phyloP scores from a whole-genome alignment of 208 protist species.

The Leptomonas seymouri region DNA sequence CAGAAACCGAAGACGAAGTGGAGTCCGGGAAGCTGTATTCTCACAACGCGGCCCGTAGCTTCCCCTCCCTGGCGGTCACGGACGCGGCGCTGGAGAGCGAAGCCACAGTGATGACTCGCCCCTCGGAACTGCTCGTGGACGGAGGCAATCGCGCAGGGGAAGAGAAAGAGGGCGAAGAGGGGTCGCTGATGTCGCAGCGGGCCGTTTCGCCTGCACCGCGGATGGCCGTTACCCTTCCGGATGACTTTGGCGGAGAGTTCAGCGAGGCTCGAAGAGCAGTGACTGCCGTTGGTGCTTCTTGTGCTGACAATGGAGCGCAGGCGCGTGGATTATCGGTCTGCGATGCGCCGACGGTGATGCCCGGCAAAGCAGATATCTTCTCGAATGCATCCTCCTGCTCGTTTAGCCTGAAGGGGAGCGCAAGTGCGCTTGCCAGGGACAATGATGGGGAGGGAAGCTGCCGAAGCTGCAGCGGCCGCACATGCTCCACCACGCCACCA shows the following conservation, averaged over 20 bases:
- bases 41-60: neutral
- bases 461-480: neutral
- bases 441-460: neutral
- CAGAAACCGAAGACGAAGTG: neutral
- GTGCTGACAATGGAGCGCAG: neutral
- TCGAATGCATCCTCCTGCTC: slow-evolving; percentile 1
- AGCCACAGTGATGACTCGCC: slow-evolving; percentile 18
- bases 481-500: slow-evolving; percentile 35
- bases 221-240: slow-evolving; percentile 16
- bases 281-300: neutral
- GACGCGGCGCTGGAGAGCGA: slow-evolving; percentile 21
- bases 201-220: slow-evolving; percentile 25
- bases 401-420: neutral
- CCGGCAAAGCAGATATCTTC: neutral
- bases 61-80: neutral
- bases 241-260: slow-evolving; percentile 21
- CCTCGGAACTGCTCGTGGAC: neutral
- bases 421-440: neutral
- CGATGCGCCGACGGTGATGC: neutral
- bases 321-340: no score
- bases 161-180: no score
- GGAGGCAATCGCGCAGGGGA: neutral
- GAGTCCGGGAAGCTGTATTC: neutral
- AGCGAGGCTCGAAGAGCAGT: neutral
- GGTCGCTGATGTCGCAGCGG: slow-evolving; percentile 9